Conservation (phyloP, 2,329 filamentous ascomycete genomes). For the Penicillium sp. region DNA sequence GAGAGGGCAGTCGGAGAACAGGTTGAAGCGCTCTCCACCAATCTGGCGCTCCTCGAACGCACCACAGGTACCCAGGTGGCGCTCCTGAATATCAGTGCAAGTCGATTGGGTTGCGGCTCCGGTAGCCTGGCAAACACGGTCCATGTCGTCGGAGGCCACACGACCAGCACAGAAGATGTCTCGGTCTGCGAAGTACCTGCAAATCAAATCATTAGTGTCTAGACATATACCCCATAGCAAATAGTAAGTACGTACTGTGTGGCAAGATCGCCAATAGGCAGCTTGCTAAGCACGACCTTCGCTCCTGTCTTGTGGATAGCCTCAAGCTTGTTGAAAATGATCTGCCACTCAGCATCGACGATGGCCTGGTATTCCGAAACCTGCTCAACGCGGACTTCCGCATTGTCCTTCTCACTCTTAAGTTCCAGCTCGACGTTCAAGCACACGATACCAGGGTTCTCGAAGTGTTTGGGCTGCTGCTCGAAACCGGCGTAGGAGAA, state of each 20-base stretch:
- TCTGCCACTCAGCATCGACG: constrained; percentile 98
- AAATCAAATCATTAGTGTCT: constrained; percentile 1
- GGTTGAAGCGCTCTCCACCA: constrained; percentile 95
- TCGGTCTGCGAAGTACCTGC: constrained; percentile 84
- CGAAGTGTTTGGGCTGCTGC: constrained; percentile 96
- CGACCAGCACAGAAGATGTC: constrained; percentile 98
- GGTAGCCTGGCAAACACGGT: constrained; percentile 92
- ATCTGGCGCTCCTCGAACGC: constrained; percentile 94
- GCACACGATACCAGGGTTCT: constrained; percentile 92
- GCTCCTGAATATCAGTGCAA: constrained; percentile 86
- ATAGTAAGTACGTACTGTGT: constrained; percentile 63
- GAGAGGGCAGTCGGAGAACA: constrained; percentile 93
- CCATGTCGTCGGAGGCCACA: constrained; percentile 87
- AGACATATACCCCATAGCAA: background rate
- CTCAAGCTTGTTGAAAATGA: constrained; percentile 99
- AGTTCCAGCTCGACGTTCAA: constrained; percentile 97
- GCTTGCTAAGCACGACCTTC: constrained; percentile 94
- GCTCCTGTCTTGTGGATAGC: constrained; percentile 89
- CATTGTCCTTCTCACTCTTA: constrained; percentile 99
- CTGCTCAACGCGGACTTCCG: constrained; percentile 95
- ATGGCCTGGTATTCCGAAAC: constrained; percentile 99
- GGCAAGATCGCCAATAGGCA: constrained; percentile 94
- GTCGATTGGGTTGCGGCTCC: constrained; percentile 92
- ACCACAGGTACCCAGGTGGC: constrained; percentile 89
- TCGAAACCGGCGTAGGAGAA: constrained; percentile 99